A percentile compares a stretch with the other conserved stretches of the same genome.
phyloP scores from a whole-genome alignment of 495 filamentous ascomycete genomes.

The Entonaema liquescens region DNA sequence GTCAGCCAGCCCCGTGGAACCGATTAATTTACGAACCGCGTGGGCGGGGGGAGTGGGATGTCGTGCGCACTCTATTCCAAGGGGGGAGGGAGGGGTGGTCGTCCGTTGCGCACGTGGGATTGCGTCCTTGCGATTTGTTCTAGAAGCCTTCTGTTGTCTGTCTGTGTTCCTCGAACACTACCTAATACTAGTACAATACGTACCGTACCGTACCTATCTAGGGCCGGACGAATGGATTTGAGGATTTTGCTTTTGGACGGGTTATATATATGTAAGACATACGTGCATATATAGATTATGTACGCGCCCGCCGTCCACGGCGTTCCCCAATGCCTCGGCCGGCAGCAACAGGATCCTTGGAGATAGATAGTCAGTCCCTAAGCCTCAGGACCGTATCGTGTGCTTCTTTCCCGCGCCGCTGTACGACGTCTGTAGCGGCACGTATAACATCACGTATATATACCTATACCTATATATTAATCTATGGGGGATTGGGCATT shows the following conservation, averaged over 20 bases:
- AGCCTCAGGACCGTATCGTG: too few relatives aligned
- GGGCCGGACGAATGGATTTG: too few relatives aligned
- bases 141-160: neutral
- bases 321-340: neutral
- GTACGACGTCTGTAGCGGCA: neutral
- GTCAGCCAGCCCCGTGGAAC: slow-evolving; percentile 2
- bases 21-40: neutral
- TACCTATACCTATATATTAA: too few relatives aligned
- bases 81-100: neutral
- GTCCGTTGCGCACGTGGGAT: neutral
- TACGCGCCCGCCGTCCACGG: neutral
- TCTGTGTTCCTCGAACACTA: neutral
- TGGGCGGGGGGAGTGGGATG: neutral
- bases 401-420: neutral
- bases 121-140: neutral
- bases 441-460: neutral
- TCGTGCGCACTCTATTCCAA: neutral
- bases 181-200: too few relatives aligned
- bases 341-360: neutral
- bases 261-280: neutral
- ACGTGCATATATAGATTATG: neutral
- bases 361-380: too few relatives aligned
- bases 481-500: too few relatives aligned
- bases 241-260: too few relatives aligned
- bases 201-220: too few relatives aligned